phyloP scores from a whole-genome alignment of 2,329 filamentous ascomycete species.

The Botrytis sinoallii region DNA sequence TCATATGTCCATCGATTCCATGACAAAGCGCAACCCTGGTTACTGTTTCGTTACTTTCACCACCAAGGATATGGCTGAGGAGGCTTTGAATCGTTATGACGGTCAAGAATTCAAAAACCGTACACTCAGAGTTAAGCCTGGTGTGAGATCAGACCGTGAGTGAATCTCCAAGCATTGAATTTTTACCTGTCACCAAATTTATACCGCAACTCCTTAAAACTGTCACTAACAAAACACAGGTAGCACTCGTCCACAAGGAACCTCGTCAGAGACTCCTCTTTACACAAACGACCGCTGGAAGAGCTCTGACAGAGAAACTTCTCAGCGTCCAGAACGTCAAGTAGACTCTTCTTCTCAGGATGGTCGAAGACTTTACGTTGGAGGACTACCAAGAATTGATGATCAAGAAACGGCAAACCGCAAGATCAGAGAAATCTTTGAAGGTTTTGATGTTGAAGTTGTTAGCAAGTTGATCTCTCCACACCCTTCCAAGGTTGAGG shows the following conservation, averaged over 20 bases:
- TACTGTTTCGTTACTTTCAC: constrained; percentile 73
- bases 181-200: background rate
- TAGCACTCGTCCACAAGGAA: constrained; percentile 10
- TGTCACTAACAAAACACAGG: constrained; percentile 5
- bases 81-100: constrained; percentile 55
- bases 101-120: constrained; percentile 55
- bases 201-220: background rate
- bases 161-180: constrained; percentile 13
- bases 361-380: constrained; percentile 48
- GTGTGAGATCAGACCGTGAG: constrained; percentile 41
- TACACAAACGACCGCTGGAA: constrained; percentile 30
- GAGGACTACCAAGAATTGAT: constrained; percentile 49
- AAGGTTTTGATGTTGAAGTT: constrained; percentile 44
- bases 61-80: constrained; percentile 53
- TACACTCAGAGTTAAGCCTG: constrained; percentile 61
- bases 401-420: constrained; percentile 47
- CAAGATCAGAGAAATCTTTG: constrained; percentile 48
- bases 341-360: constrained; percentile 32
- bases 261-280: constrained; percentile 9
- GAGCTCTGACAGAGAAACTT: constrained; percentile 23
- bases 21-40: constrained; percentile 66
- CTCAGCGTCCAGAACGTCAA: constrained; percentile 18
- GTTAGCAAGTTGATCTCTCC: constrained; percentile 50
- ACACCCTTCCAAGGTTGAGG: constrained; percentile 52
- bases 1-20: constrained; percentile 66